A percentile compares a stretch with the other conserved stretches of the same genome.
phyloP scores from a whole-genome alignment of 2,329 filamentous ascomycete genomes.

The Paecilomyces formosus region DNA sequence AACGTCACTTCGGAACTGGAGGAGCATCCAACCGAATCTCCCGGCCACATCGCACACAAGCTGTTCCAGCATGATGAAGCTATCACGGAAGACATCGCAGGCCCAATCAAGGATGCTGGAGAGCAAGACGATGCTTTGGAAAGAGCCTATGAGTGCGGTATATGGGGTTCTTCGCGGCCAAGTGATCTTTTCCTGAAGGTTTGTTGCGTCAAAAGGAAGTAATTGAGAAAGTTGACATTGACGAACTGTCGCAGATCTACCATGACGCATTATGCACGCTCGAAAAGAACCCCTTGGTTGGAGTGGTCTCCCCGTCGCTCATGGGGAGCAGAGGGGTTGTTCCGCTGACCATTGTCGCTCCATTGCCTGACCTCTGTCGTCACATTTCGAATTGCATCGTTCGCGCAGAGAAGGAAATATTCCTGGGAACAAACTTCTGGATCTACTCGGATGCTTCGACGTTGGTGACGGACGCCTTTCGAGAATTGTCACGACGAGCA shows the following conservation, averaged over 20 bases:
- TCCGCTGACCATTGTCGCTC: constrained; percentile 62
- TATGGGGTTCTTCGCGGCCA: constrained; percentile 57
- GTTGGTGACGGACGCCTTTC: constrained; percentile 60
- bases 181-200: constrained; percentile 61
- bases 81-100: constrained; percentile 16
- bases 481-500: constrained; percentile 60
- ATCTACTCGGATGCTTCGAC: constrained; percentile 59
- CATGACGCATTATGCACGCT: constrained; percentile 51
- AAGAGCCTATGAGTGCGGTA: constrained; percentile 54
- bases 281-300: constrained; percentile 32
- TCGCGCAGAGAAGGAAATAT: constrained; percentile 63
- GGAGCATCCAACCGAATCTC: constrained; percentile 44
- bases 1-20: constrained; percentile 55
- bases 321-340: constrained; percentile 56
- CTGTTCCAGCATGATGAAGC: constrained; percentile 41
- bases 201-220: constrained; percentile 8
- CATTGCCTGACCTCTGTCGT: constrained; percentile 62
- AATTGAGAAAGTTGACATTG: background rate
- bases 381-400: constrained; percentile 73
- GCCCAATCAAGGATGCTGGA: constrained; percentile 11
- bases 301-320: constrained; percentile 51
- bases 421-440: constrained; percentile 72
- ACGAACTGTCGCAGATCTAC: constrained; percentile 45
- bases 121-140: constrained; percentile 40
- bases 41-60: constrained; percentile 48